Base-by-base conservation (phyloP, 179 eudicot genomes). In the Actinidia arguta region DNA sequence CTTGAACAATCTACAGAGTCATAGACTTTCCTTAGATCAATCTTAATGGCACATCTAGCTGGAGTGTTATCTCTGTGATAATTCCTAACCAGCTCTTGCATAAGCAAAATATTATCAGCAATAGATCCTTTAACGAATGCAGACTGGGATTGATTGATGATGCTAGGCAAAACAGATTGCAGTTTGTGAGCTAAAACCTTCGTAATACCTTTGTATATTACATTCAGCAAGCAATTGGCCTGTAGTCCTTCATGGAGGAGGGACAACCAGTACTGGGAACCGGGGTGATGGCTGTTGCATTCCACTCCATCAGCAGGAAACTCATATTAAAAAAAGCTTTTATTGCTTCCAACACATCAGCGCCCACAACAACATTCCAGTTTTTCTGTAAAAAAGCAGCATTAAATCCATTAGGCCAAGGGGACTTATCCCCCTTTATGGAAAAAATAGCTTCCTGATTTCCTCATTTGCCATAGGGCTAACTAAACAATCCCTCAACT, bases 111-210 rank as follows among this genome's bases (percentile, higher is more conserved):
- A 16, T 73, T 73, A 50, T 73, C 76, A 44, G 56, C 27, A 6
- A 73, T 72, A 14, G 76, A 48, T n/a, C 76, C 25, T 20, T 48
- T 72, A 11, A 73, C 36, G 4, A 73, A 73, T n/a, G 58, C 25
- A 16, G 13, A 48, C 17, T 48, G 54, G 22, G 31, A 4, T 18
- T 44, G 22, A 18, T 50, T 27, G 8, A n/a, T n/a, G 16, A 44
- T 17, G 13, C 12, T 9, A 10, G 52, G 22, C 31, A 22, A 24
- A 42, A n/a, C 6, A 17, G 14, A 17, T 20, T 47, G 24, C 13
- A 73, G 25, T 27, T 4, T 46, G 25, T 73, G n/a, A 16, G 54
- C 76, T 22, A 66, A 4, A 22, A 50, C 22, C 55, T 47, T 73
- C 13, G 76, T 42, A 16, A 73, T 73, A 2, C 27, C 17, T 20